Percentiles rank a stretch among this genome's conserved stretches.
phyloP scores from a whole-genome alignment of 1,139 yeast genomes.

The Magnusiomyces ingens region DNA sequence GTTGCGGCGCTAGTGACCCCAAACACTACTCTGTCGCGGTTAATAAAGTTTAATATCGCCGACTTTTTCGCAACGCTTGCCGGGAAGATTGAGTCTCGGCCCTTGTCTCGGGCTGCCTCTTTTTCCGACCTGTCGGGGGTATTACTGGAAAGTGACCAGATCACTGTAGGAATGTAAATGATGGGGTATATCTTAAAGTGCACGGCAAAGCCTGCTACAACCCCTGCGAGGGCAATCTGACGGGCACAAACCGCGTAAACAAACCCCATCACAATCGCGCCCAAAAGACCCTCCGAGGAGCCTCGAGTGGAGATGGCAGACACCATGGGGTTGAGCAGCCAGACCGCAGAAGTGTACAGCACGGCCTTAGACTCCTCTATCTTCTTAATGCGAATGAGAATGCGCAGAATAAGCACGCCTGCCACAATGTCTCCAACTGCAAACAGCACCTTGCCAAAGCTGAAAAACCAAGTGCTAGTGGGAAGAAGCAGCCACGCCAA shows the following conservation, averaged over 20 bases:
- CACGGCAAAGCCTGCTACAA: slow-evolving; percentile 64
- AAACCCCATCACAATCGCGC: slow-evolving; percentile 64
- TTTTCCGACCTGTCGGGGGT: slow-evolving; percentile 8
- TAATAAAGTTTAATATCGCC: slow-evolving; percentile 33
- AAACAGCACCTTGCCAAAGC: slow-evolving; percentile 75
- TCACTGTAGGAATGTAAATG: slow-evolving; percentile 61
- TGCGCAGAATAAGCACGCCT: slow-evolving; percentile 52
- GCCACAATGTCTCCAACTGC: slow-evolving; percentile 74
- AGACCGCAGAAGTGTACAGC: slow-evolving; percentile 46
- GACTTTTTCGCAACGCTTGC: neutral
- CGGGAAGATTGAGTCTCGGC: slow-evolving; percentile 3
- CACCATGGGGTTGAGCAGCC: slow-evolving; percentile 95
- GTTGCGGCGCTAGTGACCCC: slow-evolving; percentile 38
- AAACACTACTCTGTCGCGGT: slow-evolving; percentile 43
- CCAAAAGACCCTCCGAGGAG: slow-evolving; percentile 82
- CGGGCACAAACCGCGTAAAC: slow-evolving; percentile 42
- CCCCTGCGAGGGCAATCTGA: slow-evolving; percentile 46
- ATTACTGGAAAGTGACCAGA: slow-evolving; percentile 31
- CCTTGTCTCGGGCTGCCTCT: neutral
- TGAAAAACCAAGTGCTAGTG: slow-evolving; percentile 44
- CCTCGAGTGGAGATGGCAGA: slow-evolving; percentile 90
- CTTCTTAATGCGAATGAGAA: slow-evolving; percentile 29
- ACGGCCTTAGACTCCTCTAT: slow-evolving; percentile 33
- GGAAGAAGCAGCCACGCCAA: slow-evolving; percentile 80
- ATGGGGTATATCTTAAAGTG: slow-evolving; percentile 92